These are phyloP conservation scores for Uronychia binucleata DNA, from an alignment of 73 alveolate species.

Conservation along the genomic window DNA sequence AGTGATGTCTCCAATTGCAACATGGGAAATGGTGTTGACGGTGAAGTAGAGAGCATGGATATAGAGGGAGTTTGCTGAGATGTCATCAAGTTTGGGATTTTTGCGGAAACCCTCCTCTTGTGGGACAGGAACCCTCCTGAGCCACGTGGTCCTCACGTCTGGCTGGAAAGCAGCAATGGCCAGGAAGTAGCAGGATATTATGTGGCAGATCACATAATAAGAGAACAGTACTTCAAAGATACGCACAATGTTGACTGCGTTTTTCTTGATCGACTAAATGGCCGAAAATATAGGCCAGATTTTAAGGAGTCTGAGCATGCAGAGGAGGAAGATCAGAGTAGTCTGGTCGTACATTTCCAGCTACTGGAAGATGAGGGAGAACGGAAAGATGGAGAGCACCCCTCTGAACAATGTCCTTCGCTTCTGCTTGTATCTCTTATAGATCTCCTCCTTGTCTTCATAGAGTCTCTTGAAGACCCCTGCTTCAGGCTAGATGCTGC, in stretches of 20 bases:
- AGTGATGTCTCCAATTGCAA: slow-evolving; percentile 65
- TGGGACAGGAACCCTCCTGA: slow-evolving; percentile 61
- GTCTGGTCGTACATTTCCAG: slow-evolving; percentile 1
- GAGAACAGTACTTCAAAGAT: slow-evolving; percentile 50
- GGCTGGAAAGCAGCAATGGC: slow-evolving; percentile 18
- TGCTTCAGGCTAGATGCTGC: background rate
- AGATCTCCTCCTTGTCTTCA: slow-evolving; percentile 12
- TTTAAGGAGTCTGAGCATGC: slow-evolving; percentile 40
- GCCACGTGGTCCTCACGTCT: slow-evolving; percentile 53
- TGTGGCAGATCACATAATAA: slow-evolving; percentile 50
- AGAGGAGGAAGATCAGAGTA: slow-evolving; percentile 13
- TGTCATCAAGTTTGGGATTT: slow-evolving; percentile 11
- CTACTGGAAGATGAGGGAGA: slow-evolving; percentile 30
- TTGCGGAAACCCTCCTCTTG: slow-evolving; percentile 27
- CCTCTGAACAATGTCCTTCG: background rate
- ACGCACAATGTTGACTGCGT: slow-evolving; percentile 29
- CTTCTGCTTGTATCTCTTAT: slow-evolving; percentile 6
- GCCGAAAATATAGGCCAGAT: slow-evolving; percentile 25
- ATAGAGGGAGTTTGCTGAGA: slow-evolving; percentile 18
- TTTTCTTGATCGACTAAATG: slow-evolving; percentile 7
- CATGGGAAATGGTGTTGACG: slow-evolving; percentile 58
- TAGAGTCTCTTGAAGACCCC: background rate
- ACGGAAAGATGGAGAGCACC: slow-evolving; percentile 27
- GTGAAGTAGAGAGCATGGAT: slow-evolving; percentile 62
- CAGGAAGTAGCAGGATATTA: slow-evolving; percentile 44